These are phyloP conservation scores for Podaxis rugospora DNA, from an alignment of 768 basidiomycete genomes.

Conservation along the genomic window DNA sequence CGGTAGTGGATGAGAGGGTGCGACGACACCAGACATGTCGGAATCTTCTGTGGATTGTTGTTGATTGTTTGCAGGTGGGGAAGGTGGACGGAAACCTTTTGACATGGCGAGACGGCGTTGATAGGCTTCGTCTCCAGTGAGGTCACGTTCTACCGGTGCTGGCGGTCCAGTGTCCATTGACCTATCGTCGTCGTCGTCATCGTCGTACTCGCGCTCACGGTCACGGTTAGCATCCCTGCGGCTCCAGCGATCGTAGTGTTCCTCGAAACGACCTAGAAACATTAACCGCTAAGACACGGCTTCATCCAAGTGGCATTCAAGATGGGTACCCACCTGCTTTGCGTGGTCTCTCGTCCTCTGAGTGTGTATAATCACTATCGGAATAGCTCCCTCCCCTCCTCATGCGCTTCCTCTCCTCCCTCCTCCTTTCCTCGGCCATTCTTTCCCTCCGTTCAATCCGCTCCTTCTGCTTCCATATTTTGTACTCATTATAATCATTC, in stretches of 20 bases:
- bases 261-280: conserved; percentile 43
- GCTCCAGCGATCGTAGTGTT: conserved; percentile 49
- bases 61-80: conserved; percentile 16
- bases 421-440: conserved; percentile 53
- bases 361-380: conserved; percentile 57
- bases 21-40: not conserved
- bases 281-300: not conserved
- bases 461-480: conserved; percentile 72
- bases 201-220: conserved; percentile 14
- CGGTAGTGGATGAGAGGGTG: conserved; percentile 2
- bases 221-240: conserved; percentile 36
- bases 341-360: conserved; percentile 62
- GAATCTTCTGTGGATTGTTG: conserved; percentile 12
- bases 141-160: conserved; percentile 32
- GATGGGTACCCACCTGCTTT: conserved; percentile 53
- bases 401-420: conserved; percentile 53
- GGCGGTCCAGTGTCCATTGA: conserved; percentile 22
- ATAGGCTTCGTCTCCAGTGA: conserved; percentile 79
- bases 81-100: conserved; percentile 21
- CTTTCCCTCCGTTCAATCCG: conserved; percentile 70
- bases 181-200: conserved; percentile 12
- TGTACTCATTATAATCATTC: conserved; percentile 89
- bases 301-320: not conserved
- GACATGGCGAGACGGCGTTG: conserved; percentile 73
- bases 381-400: conserved; percentile 59